These are phyloP conservation scores for Pseudoturritis turrita DNA, from an alignment of 345 rosid genomes.

Conservation along the genomic window DNA sequence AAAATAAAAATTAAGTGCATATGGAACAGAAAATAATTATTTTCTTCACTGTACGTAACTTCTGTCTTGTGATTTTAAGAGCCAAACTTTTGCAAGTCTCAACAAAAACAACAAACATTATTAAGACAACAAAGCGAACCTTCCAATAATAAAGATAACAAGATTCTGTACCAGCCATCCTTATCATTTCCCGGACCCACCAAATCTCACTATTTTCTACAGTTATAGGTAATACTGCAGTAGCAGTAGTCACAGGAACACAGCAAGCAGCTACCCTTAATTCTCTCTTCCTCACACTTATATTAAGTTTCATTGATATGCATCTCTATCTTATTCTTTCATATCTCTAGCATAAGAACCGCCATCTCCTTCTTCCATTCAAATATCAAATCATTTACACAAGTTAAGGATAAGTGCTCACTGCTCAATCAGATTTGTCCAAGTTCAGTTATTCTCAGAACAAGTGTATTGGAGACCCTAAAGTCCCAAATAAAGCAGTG, in stretches of 20 bases:
- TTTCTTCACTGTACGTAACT: neutral
- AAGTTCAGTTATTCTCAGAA: neutral
- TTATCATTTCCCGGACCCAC: neutral
- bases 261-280: neutral
- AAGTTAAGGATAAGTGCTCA: neutral
- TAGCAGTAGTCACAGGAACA: neutral
- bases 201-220: neutral
- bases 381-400: neutral
- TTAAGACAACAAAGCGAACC: neutral
- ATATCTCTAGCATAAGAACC: neutral
- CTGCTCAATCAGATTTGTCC: neutral
- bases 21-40: neutral
- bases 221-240: neutral
- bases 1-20: neutral
- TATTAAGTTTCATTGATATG: neutral
- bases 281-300: neutral
- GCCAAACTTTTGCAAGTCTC: neutral
- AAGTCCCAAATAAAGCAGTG: neutral
- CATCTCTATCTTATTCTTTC: neutral
- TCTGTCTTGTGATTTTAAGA: neutral
- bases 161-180: neutral
- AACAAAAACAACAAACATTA: neutral
- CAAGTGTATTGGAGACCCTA: neutral
- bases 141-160: neutral
- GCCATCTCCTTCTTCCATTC: neutral